Percentiles rank a stretch among this genome's conserved stretches.
Conservation (phyloP, 495 filamentous ascomycete genomes). For the Penicillium bialowiezense region DNA sequence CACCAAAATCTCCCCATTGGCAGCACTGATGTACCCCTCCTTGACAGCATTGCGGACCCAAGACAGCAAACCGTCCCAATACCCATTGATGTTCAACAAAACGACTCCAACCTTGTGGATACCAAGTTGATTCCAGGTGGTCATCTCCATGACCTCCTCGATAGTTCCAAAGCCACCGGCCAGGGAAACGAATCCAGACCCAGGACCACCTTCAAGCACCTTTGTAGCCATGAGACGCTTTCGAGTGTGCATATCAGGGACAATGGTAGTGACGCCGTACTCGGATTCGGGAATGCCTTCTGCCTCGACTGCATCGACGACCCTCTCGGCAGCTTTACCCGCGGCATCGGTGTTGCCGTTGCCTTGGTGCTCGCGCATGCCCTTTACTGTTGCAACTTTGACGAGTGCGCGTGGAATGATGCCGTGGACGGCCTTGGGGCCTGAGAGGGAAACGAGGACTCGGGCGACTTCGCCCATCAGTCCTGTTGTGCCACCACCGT, state of each 20-base stretch:
- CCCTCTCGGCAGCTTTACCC: conserved; percentile 41
- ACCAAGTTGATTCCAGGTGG: conserved; percentile 96
- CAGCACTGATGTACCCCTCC: conserved; percentile 68
- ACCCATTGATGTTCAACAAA: conserved; percentile 82
- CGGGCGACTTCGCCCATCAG: conserved; percentile 92
- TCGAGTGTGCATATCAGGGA: conserved; percentile 91
- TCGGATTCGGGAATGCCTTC: conserved; percentile 60
- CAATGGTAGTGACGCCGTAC: conserved; percentile 82
- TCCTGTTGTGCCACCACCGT: conserved; percentile 90
- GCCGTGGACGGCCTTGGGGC: conserved; percentile 82
- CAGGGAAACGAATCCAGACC: conserved; percentile 86
- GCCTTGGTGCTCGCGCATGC: conserved; percentile 31
- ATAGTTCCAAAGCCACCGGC: conserved; percentile 91
- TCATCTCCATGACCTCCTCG: conserved; percentile 95
- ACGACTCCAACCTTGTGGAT: conserved; percentile 83
- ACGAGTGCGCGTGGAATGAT: conserved; percentile 86
- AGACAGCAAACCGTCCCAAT: conserved; percentile 78
- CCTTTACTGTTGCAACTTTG: conserved; percentile 60
- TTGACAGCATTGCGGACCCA: conserved; percentile 81
- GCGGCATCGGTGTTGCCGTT: conserved; percentile 3
- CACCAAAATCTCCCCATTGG: conserved; percentile 70
- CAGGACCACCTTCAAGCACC: conserved; percentile 75
- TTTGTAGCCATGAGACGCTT: conserved; percentile 89
- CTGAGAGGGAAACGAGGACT: conserved; percentile 81
- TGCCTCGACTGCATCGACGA: conserved; percentile 26